Conservation (phyloP, 108 stramenopile genomes). For the Conticribra guillardii region DNA sequence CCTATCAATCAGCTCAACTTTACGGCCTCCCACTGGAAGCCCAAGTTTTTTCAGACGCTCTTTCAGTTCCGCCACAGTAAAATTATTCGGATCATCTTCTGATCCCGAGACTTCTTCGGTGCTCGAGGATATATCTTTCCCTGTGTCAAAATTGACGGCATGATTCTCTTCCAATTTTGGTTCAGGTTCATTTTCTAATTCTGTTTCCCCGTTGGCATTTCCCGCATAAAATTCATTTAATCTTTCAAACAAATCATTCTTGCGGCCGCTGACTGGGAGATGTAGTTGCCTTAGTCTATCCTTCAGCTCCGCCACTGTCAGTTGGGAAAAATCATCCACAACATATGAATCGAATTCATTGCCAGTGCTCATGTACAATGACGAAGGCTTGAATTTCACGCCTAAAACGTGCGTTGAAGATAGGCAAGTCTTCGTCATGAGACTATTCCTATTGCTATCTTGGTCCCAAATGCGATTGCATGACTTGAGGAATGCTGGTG, state of each 20-base stretch:
- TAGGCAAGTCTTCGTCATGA: too few relatives aligned
- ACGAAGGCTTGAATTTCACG: too few relatives aligned
- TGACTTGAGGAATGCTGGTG: too few relatives aligned
- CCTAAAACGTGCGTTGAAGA: too few relatives aligned
- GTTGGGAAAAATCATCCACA: conserved; percentile 20
- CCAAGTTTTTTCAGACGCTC: conserved; percentile 37
- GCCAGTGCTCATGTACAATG: not conserved
- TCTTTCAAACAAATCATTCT: conserved; percentile 52
- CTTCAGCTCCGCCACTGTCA: conserved; percentile 57
- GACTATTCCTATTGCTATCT: too few relatives aligned
- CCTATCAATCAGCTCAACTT: conserved; percentile 49
- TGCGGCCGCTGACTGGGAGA: conserved; percentile 49
- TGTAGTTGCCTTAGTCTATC: conserved; percentile 40
- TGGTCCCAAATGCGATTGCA: too few relatives aligned
- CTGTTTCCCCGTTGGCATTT: not conserved
- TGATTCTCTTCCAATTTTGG: too few relatives aligned
- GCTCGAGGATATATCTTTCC: too few relatives aligned
- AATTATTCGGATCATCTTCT: conserved; percentile 3
- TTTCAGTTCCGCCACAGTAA: conserved; percentile 46
- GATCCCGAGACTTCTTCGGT: too few relatives aligned
- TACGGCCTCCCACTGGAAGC: conserved; percentile 51
- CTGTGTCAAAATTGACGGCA: too few relatives aligned
- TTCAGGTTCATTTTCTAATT: not conserved
- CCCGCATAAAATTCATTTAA: conserved; percentile 24
- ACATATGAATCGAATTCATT: not conserved